Base-by-base conservation (phyloP, 176 grass and related monocot species). In the Oropetium thomaeum region DNA sequence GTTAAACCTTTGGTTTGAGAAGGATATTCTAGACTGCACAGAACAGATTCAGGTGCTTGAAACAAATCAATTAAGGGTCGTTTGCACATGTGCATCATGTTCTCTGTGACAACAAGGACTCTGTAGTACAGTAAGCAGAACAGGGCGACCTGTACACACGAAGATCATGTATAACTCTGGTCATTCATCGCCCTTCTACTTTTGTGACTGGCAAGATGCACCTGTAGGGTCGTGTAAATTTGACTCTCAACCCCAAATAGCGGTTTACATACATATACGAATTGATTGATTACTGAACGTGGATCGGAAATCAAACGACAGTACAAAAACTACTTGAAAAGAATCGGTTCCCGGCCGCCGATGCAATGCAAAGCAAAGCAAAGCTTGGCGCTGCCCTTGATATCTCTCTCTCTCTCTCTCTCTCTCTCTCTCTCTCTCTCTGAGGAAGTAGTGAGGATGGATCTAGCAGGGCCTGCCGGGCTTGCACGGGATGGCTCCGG, bases 401-500 rank as follows among this genome's bases (percentile, higher is more conserved):
- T n/a, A n/a, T n/a, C n/a, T n/a, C n/a, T n/a, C n/a, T n/a, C n/a
- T n/a, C n/a, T n/a, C n/a, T n/a, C n/a, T n/a, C n/a, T n/a, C n/a
- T n/a, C n/a, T n/a, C n/a, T n/a, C n/a, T n/a, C n/a, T n/a, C n/a
- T n/a, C n/a, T n/a, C n/a, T n/a, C n/a, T n/a, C n/a, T n/a, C n/a
- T n/a, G n/a, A n/a, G n/a, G n/a, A n/a, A n/a, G n/a, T n/a, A n/a
- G n/a, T n/a, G n/a, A n/a, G n/a, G n/a, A n/a, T n/a, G n/a, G n/a
- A n/a, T n/a, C n/a, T 83, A 97, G 79, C 93, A 97, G 1, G 79
- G 53, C 79, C 54, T 88, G 66, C 84, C 81, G 45, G 71, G 11
- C 23, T 2, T 67, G 78, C 93, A 97, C 2, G 67, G 71, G 57
- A 93, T 69, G 32, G 87, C 37, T 0, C 90, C 90, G 9, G 90